These are phyloP conservation scores for Arabis hirsuta DNA, from an alignment of 345 rosid genomes.

Conservation along the genomic window DNA sequence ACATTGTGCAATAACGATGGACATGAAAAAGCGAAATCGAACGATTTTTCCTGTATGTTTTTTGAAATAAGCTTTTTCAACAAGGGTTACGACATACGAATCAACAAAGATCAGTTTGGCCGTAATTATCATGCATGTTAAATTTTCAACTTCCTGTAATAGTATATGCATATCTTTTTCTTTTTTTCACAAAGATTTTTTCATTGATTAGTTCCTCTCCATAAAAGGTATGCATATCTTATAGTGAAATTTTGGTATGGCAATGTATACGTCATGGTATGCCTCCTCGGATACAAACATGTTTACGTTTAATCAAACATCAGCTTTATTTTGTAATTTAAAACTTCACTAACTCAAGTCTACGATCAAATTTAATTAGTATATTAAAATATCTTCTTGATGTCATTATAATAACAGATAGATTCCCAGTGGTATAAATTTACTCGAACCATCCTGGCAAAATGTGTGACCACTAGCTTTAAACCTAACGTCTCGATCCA, in stretches of 20 bases:
- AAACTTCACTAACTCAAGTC: conserved; percentile 1
- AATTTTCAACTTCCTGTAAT: neutral
- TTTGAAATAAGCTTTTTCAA: neutral
- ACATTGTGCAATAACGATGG: neutral
- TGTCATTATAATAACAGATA: conserved; percentile 41
- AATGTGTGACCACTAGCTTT: conserved; percentile 38
- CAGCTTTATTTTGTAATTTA: neutral
- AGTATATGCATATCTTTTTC: neutral
- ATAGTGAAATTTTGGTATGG: neutral
- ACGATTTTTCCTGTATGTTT: neutral
- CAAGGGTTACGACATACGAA: neutral
- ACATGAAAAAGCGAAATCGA: neutral
- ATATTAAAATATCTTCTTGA: conserved; percentile 17
- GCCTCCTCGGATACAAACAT: conserved; percentile 38
- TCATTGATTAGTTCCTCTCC: too few relatives aligned
- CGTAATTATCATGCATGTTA: neutral
- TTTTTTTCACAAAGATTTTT: too few relatives aligned
- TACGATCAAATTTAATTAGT: neutral
- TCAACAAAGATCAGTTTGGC: neutral
- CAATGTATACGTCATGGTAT: conserved; percentile 17
- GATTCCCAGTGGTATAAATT: conserved; percentile 32
- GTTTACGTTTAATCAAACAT: conserved; percentile 34
- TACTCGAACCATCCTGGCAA: conserved; percentile 38
- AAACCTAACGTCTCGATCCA: conserved; percentile 33
- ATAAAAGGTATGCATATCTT: neutral